Evolutionary conservation across 2,329 filamentous ascomycete genomes (phyloP), one percentile per base, ranked within the genome.

Genomic region (Sclerotinia trifoliorum): DNA sequence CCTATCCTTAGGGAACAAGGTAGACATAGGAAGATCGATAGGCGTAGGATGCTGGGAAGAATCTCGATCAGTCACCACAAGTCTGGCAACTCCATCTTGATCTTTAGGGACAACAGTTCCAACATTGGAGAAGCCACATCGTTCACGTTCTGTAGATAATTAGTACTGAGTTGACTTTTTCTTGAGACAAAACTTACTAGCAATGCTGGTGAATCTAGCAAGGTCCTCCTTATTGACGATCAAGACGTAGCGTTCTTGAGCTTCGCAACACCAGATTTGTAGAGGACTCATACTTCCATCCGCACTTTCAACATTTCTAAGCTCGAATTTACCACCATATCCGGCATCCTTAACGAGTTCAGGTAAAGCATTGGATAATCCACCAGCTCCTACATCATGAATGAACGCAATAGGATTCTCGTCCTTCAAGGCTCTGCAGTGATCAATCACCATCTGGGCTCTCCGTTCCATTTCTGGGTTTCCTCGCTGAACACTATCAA

Each of bases 371-470:
- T 87, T 87, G 46, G 90, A 93, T 44, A 94, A 82, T 69, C 95
- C 95, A 75, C 95, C 95, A 63, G 95, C 95, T 71, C 95, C 95
- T 57, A 99, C 95, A 77, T 99, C 95, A 78, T 99, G 95, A 72
- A 99, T 98, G 81, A 98, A 94, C 67, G 92, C 90, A 73, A 99
- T 98, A 0, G 95, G 95, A 77, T 91, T 98, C 71, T 93, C 84
- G 5, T 88, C 82, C 21, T 94, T 94, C 74, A 98, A 86, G 3
- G 92, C 90, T 39, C 91, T 88, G 78, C 95, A 99, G 5, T 93
- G 90, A 79, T 98, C 95, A 80, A 99, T 99, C 72, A 99, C 95
- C 86, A 98, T 96, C 81, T 99, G 95, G 2, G 94, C 95, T 74
- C 95, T 87, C 71, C 95, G 86, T 80, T 99, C 93, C 79, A 98